Conservation (phyloP, 495 filamentous ascomycete species). For the Echria macrotheca region DNA sequence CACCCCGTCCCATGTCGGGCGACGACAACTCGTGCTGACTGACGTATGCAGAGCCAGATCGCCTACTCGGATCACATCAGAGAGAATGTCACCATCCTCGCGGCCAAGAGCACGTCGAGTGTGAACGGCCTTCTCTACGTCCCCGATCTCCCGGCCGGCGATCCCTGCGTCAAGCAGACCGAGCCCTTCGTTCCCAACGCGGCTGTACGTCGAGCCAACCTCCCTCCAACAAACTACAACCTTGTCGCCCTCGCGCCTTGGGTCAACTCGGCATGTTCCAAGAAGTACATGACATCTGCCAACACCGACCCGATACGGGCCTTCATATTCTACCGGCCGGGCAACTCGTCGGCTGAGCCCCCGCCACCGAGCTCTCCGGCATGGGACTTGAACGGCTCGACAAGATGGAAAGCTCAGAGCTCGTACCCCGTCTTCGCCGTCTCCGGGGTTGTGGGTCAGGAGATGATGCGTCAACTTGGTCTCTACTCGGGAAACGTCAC, state of each 20-base stretch:
- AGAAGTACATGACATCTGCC: slow-evolving; percentile 62
- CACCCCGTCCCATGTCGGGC: not conserved
- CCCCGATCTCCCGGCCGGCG: slow-evolving; percentile 53
- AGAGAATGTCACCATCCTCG: slow-evolving; percentile 64
- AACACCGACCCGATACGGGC: slow-evolving; percentile 50
- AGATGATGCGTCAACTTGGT: slow-evolving; percentile 66
- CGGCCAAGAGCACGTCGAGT: slow-evolving; percentile 50
- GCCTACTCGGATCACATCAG: slow-evolving; percentile 58
- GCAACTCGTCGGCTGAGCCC: slow-evolving; percentile 51
- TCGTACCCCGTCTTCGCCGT: slow-evolving; percentile 82
- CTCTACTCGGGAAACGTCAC: slow-evolving; percentile 69
- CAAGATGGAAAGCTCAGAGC: slow-evolving; percentile 57
- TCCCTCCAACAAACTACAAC: slow-evolving; percentile 59
- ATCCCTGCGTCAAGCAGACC: slow-evolving; percentile 57
- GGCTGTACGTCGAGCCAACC: slow-evolving; percentile 63
- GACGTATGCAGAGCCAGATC: slow-evolving; percentile 47
- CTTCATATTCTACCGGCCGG: slow-evolving; percentile 71
- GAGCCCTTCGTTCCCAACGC: slow-evolving; percentile 60
- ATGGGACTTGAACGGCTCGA: slow-evolving; percentile 64
- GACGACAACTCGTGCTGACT: not conserved
- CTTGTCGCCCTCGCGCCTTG: slow-evolving; percentile 86
- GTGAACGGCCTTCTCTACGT: slow-evolving; percentile 72
- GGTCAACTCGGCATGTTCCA: slow-evolving; percentile 64
- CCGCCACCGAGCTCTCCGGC: slow-evolving; percentile 50
- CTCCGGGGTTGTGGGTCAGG: slow-evolving; percentile 55